Evolutionary conservation across 257 asterid genomes (phyloP).

Genomic region (Solanum paucissectum): DNA sequence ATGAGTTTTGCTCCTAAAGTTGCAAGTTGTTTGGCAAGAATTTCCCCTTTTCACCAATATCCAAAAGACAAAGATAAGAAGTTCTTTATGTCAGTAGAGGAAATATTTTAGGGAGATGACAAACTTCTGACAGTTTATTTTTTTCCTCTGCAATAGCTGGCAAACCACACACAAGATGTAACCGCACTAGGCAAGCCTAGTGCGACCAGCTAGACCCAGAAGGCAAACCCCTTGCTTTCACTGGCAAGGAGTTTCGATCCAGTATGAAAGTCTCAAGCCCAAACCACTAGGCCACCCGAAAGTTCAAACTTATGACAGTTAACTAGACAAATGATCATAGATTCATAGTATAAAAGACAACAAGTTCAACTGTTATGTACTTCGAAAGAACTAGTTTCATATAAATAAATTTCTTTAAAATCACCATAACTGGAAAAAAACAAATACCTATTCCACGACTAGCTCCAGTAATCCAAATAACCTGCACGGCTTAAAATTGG

Average conservation of each 20-base stretch:
- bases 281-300: too few relatives aligned
- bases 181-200: background rate
- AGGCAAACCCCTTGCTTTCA: background rate
- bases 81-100: background rate
- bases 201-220: background rate
- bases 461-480: slow-evolving; percentile 95
- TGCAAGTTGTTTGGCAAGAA: slow-evolving; percentile 88
- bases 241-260: too few relatives aligned
- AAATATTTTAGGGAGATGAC: background rate
- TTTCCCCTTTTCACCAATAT: slow-evolving; percentile 50
- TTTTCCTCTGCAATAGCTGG: too few relatives aligned
- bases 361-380: background rate
- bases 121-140: background rate
- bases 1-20: slow-evolving; percentile 88
- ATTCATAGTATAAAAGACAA: background rate
- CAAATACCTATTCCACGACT: slow-evolving; percentile 89
- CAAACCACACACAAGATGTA: too few relatives aligned
- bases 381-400: background rate
- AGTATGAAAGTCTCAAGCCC: too few relatives aligned
- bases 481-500: slow-evolving; percentile 28
- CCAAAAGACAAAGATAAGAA: background rate
- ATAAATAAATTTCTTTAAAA: background rate
- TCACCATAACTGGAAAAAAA: background rate
- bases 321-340: background rate
- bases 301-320: background rate